Evolutionary conservation across 140 eudicot genomes (phyloP), one percentile per base, ranked within the genome.

Genomic region (Bidens hawaiensis): DNA sequence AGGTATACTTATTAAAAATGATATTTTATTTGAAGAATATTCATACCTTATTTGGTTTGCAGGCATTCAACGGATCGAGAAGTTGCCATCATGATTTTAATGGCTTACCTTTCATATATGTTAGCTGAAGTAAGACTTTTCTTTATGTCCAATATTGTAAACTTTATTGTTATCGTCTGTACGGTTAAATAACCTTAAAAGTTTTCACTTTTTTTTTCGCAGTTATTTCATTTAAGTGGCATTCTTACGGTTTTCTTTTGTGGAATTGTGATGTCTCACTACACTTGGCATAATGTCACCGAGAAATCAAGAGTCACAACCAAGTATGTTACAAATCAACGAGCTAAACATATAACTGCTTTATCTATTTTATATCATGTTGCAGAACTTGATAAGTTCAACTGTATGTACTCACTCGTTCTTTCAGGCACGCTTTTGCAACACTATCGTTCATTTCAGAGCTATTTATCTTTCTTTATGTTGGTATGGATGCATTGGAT

Each of bases 401-500:
- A 34, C 13, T 53, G 18, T 41, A 28, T 53, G n/a, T 52, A 27
- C 72, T 36, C 36, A 22, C 31, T 70, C 31, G 1, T 24, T 48
- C 68, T 68, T 58, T 26, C 85, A 90, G 97, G 90, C 97, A 90
- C 70, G 82, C 94, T 24, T 90, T 90, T 82, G 97, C 97, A 18
- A 90, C 97, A 36, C 48, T 90, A 59, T 90, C 97, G 27, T 90
- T 90, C 73, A 78, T 86, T 72, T 82, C 90, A 1, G 97, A 90
- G 79, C 58, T 79, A 42, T 90, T 90, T 60, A 90, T 90, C 66
- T 90, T 90, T 71, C 94, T 90, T 50, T 90, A 90, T 69, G 97
- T 90, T 45, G 97, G 97, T 62, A 90, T 90, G 97, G 97, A 90
- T 78, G 96, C 97, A 59, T 73, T 90, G 72, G 97, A 90, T 74